phyloP scores from a whole-genome alignment of 306 rosid species.

The Lagenaria siceraria region DNA sequence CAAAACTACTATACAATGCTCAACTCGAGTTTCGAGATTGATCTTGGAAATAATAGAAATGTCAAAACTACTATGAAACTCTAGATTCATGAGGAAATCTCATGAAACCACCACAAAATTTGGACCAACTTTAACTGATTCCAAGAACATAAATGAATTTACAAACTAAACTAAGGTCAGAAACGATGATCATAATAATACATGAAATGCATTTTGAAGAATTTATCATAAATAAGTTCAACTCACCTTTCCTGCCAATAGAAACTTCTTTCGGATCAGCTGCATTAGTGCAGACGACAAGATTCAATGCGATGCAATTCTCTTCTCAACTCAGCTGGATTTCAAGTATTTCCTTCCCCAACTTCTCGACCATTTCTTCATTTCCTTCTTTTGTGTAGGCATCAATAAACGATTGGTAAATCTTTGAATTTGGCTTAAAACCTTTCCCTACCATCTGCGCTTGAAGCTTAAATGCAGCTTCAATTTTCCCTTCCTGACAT shows the following conservation, averaged over 20 bases:
- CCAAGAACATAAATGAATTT: not conserved
- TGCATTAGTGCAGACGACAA: not conserved
- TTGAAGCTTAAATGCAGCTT: conserved; percentile 59
- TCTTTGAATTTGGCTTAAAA: conserved; percentile 28
- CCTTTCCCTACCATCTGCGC: conserved; percentile 84
- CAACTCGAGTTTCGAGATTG: not conserved
- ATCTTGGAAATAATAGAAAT: no score
- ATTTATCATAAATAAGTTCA: not conserved
- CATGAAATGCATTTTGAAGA: not conserved
- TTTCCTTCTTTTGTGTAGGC: conserved; percentile 47
- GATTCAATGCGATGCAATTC: conserved; percentile 3
- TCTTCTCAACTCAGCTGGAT: conserved; percentile 17
- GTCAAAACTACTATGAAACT: not conserved
- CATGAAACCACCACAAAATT: not conserved
- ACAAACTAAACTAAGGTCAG: not conserved
- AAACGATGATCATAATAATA: not conserved
- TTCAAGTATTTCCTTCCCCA: conserved; percentile 54
- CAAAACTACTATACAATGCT: not conserved
- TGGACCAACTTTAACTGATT: not conserved
- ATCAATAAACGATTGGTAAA: conserved; percentile 49
- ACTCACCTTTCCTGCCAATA: not conserved
- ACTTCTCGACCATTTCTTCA: conserved; percentile 39
- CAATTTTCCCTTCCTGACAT: conserved; percentile 45
- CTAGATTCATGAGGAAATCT: not conserved
- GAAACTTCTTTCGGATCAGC: not conserved